Percentiles rank a stretch among this genome's conserved stretches.
Conservation (phyloP, 2,329 filamentous ascomycete genomes). For the Aplosporella prunicola region DNA sequence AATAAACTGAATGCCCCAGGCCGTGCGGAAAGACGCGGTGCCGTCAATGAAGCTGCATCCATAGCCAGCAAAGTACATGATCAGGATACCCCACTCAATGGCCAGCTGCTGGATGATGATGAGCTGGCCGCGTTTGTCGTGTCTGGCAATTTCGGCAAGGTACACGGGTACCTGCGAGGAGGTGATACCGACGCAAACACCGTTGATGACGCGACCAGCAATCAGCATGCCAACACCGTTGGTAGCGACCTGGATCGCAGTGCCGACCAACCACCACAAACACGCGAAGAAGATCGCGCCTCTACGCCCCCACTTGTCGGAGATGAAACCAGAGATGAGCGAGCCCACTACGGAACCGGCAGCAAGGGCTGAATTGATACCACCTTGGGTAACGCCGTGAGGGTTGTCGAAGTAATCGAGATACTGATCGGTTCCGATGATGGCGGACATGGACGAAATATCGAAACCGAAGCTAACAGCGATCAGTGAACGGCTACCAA, state of each 20-base stretch:
- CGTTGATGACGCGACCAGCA: constrained; percentile 67
- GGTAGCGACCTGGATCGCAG: constrained; percentile 14
- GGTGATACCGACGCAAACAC: constrained; percentile 76
- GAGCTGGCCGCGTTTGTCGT: constrained; percentile 44
- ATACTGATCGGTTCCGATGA: constrained; percentile 34
- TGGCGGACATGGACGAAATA: constrained; percentile 46
- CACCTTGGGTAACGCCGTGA: constrained; percentile 14
- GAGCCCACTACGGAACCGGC: constrained; percentile 30
- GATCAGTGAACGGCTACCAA: too few relatives aligned
- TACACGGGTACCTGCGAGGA: constrained; percentile 91
- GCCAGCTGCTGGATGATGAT: constrained; percentile 61
- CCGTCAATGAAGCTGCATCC: constrained; percentile 42
- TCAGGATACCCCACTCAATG: constrained; percentile 61
- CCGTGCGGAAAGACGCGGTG: constrained; percentile 48
- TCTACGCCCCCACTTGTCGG: constrained; percentile 27
- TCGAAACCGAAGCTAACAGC: constrained; percentile 53
- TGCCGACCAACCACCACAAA: constrained; percentile 28
- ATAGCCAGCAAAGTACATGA: constrained; percentile 55
- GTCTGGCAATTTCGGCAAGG: constrained; percentile 67
- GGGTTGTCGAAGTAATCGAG: constrained; percentile 14
- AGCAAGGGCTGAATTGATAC: constrained; percentile 30
- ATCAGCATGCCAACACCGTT: constrained; percentile 23
- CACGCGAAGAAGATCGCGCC: constrained; percentile 26
- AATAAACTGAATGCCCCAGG: constrained; percentile 50
- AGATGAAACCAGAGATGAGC: constrained; percentile 27